phyloP scores from a whole-genome alignment of 2,329 filamentous ascomycete species.

The Xylaria sp. region DNA sequence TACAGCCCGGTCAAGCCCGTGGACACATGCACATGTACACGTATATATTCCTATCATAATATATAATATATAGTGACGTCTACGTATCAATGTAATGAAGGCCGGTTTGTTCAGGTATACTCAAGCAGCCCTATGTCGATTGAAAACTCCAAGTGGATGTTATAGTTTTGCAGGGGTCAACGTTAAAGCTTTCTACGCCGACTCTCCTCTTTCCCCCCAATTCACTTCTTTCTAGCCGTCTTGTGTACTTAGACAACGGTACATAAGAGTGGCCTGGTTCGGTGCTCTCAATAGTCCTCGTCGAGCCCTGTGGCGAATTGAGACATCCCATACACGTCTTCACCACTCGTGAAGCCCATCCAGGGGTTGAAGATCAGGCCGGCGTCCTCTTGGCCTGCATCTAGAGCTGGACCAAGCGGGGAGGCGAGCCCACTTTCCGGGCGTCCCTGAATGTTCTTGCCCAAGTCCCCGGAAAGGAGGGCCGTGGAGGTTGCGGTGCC shows the following conservation, averaged over 20 bases:
- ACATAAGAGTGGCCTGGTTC: background rate
- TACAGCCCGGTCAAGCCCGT: too few relatives aligned
- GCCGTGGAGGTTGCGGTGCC: background rate
- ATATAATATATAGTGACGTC: background rate
- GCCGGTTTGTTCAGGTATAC: too few relatives aligned
- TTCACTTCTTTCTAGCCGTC: background rate
- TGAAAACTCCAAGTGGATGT: too few relatives aligned
- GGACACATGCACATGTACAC: too few relatives aligned
- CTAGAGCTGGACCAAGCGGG: constrained; percentile 15
- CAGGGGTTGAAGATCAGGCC: constrained; percentile 35
- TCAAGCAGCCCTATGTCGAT: too few relatives aligned
- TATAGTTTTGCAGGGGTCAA: too few relatives aligned
- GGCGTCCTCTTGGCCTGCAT: constrained; percentile 30
- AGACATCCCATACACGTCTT: constrained; percentile 30
- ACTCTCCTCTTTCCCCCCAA: too few relatives aligned
- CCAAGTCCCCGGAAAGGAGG: constrained; percentile 8
- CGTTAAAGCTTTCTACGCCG: too few relatives aligned
- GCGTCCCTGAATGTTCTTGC: background rate
- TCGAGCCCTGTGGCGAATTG: constrained; percentile 16
- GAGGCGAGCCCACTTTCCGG: constrained; percentile 2
- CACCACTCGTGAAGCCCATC: constrained; percentile 34
- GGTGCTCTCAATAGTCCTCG: constrained; percentile 29
- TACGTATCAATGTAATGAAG: background rate
- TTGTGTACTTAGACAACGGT: background rate
- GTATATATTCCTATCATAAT: background rate